phyloP scores from a whole-genome alignment of 495 filamentous ascomycete genomes.

The Corynascus novoguineensis region DNA sequence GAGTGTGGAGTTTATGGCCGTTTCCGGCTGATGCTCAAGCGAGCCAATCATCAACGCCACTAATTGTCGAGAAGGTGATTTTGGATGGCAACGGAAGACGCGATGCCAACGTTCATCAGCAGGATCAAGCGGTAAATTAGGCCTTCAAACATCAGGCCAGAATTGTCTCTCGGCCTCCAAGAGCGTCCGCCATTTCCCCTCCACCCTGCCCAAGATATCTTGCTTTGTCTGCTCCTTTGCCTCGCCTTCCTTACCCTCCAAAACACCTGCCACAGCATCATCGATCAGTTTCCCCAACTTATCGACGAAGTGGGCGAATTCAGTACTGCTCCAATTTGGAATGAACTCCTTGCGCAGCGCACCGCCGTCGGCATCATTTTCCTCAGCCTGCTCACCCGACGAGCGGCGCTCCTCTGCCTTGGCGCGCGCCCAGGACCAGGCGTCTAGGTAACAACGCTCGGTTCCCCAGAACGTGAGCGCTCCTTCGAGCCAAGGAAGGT shows the following conservation, averaged over 20 bases:
- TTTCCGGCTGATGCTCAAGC: too few relatives aligned
- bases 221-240: conserved; percentile 14
- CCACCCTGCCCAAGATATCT: conserved; percentile 26
- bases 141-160: conserved; percentile 34
- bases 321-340: conserved; percentile 57
- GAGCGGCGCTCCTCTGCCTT: conserved; percentile 29
- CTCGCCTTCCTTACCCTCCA: conserved; percentile 17
- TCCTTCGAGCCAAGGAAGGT: conserved; percentile 51
- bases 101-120: too few relatives aligned
- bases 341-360: conserved; percentile 58
- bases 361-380: conserved; percentile 53
- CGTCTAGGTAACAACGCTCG: conserved; percentile 57
- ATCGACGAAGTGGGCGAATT: conserved; percentile 55
- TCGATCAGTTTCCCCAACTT: conserved; percentile 31
- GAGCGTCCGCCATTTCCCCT: conserved; percentile 30
- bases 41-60: too few relatives aligned
- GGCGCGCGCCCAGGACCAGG: conserved; percentile 51
- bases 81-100: neutral
- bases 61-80: neutral
- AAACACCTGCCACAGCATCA: conserved; percentile 19
- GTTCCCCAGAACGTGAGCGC: conserved; percentile 69
- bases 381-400: conserved; percentile 5
- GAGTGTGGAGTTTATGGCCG: too few relatives aligned
- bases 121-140: too few relatives aligned
- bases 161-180: conserved; percentile 33